phyloP scores from a whole-genome alignment of 192 early-diverging fungal genomes.

The Phlyctochytrium bullatum region DNA sequence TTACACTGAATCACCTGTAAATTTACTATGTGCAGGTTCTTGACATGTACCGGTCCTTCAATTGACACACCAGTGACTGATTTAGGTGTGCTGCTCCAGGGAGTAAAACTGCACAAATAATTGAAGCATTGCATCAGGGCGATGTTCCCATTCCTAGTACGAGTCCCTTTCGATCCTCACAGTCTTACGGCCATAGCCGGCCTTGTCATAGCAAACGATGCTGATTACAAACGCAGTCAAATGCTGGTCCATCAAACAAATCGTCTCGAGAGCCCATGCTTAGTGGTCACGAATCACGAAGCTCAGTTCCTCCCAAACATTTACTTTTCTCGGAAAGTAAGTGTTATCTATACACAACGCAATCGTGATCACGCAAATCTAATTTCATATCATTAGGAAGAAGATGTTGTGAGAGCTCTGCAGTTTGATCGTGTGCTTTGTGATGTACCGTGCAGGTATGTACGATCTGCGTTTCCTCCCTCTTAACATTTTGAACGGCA shows the following conservation, averaged over 20 bases:
- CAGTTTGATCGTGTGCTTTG: conserved; percentile 96
- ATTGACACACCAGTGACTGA: conserved; percentile 39
- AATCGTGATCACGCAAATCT: not conserved
- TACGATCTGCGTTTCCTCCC: not conserved
- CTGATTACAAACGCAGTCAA: conserved; percentile 83
- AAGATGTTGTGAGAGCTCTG: conserved; percentile 38
- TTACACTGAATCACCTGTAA: not conserved
- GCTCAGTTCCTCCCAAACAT: conserved; percentile 85
- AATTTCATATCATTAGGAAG: conserved; percentile 21
- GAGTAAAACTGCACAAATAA: conserved; percentile 90
- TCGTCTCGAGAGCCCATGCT: conserved; percentile 86
- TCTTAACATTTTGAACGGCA: conserved; percentile 13
- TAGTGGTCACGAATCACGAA: conserved; percentile 96
- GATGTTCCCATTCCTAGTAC: conserved; percentile 29
- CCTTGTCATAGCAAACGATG: conserved; percentile 95
- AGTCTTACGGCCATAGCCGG: conserved; percentile 47
- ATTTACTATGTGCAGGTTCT: conserved; percentile 21
- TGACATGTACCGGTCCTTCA: conserved; percentile 14
- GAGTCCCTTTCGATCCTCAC: not conserved
- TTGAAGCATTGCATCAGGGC: conserved; percentile 47
- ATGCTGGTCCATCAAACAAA: conserved; percentile 97
- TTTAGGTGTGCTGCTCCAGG: conserved; percentile 99
- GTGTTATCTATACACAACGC: no score
- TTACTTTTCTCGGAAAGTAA: conserved; percentile 32
- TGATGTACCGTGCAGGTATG: conserved; percentile 84